Evolutionary conservation across 805 yeast species (phyloP), one percentile per base, ranked within the genome.

Genomic region (Saturnispora bothae): DNA sequence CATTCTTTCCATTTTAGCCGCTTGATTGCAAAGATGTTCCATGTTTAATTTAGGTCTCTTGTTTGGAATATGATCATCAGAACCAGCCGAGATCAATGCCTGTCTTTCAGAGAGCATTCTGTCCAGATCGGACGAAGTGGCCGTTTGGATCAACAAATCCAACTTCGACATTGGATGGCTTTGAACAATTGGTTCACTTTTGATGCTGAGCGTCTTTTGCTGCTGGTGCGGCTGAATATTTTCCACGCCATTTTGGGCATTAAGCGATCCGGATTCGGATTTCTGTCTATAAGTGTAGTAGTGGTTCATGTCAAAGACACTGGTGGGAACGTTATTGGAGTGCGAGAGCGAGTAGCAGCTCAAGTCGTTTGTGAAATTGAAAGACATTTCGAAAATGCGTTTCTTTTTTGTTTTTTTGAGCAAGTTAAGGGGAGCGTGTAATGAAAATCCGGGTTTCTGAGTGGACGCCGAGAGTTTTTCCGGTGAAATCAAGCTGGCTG

Each of bases 71-170:
- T 4, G 30, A 27, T 15, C 20, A 18, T 14, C 9, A 5, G 14
- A 7, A n/a, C 33, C 34, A 12, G 21, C 31, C 15, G 36, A 34
- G 14, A 17, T 14, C 10, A 26, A 22, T 5, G 31, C 4, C 10
- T 18, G 14, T 29, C 15, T 30, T 22, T 5, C 8, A 12, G 7
- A 30, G 18, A 34, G 37, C 29, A 36, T 30, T 15, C 23, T 21
- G 10, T 45, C 40, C 10, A 42, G 19, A 27, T 42, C 43, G 1
- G 41, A 42, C 6, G 43, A 39, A 3, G 59, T 48, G 1, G 61
- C 61, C 4, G 61, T 56, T 29, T 55, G 57, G 36, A 56, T 53
- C 5, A 56, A 42, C 10, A 56, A 36, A 26, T 56, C 61, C 15
- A 56, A 23, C 35, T 55, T 56, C 4, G 57, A 49, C 17, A 44